Evolutionary conservation across 2,329 filamentous ascomycete species (phyloP).

Genomic region (Nigrospora oryzae): DNA sequence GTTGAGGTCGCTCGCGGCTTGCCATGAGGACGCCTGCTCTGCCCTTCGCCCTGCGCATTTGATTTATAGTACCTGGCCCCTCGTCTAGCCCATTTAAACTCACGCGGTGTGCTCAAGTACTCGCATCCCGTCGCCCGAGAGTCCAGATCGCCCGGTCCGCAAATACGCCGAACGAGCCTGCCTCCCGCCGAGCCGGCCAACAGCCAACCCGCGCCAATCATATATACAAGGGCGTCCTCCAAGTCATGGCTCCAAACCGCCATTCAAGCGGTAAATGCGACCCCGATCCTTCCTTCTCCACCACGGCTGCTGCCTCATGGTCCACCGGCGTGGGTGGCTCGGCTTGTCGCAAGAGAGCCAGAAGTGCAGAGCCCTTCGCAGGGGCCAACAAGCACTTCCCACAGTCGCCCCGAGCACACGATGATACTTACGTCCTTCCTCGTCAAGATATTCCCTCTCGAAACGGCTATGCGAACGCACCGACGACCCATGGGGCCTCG

Average conservation of each 20-base stretch:
- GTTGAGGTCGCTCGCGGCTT: too few species aligned
- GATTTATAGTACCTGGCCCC: too few species aligned
- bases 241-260: background rate
- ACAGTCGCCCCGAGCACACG: slow-evolving; percentile 1
- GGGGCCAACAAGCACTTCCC: slow-evolving; percentile 2
- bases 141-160: too few species aligned
- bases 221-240: background rate
- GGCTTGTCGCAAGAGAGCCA: slow-evolving; percentile 2
- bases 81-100: too few species aligned
- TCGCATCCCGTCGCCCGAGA: too few species aligned
- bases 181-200: too few species aligned
- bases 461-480: slow-evolving; percentile 12
- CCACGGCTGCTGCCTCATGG: background rate
- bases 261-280: background rate
- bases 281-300: background rate
- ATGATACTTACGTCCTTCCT: slow-evolving; percentile 13
- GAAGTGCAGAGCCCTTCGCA: background rate
- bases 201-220: too few species aligned
- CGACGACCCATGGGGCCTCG: slow-evolving; percentile 8
- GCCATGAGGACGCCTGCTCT: too few species aligned
- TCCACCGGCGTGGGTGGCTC: too few species aligned
- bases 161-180: too few species aligned
- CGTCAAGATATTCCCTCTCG: slow-evolving; percentile 14
- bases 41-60: too few species aligned
- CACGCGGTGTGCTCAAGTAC: too few species aligned